These are phyloP conservation scores for Flaveria ramosissima DNA, from an alignment of 129 eudicot species.

Conservation along the genomic window DNA sequence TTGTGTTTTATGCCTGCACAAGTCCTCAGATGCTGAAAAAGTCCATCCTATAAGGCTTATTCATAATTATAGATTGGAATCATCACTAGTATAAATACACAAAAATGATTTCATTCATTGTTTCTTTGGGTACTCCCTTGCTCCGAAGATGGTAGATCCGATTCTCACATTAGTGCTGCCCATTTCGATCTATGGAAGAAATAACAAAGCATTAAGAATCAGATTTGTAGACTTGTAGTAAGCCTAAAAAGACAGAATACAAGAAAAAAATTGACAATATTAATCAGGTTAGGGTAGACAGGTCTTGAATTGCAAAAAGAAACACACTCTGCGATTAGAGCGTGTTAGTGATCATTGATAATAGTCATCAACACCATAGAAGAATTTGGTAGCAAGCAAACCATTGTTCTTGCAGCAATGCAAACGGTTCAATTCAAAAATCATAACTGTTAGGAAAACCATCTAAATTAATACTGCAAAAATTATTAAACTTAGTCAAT, in stretches of 20 bases:
- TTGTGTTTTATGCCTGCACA: not conserved
- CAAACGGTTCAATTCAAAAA: too few species aligned
- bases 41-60: conserved; percentile 7
- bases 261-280: not conserved
- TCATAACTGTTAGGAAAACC: not conserved
- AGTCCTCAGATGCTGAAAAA: not conserved
- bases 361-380: not conserved
- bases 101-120: conserved; percentile 25
- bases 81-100: conserved; percentile 4
- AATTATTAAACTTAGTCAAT: not conserved
- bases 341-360: not conserved
- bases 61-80: conserved; percentile 7
- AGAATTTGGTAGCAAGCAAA: too few species aligned
- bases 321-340: too few species aligned
- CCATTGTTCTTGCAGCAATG: too few species aligned
- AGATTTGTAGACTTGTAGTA: not conserved
- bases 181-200: conserved; percentile 72
- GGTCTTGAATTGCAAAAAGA: not conserved
- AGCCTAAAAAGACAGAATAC: not conserved
- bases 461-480: not conserved
- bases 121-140: conserved; percentile 75
- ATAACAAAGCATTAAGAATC: not conserved
- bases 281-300: not conserved
- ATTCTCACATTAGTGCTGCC: conserved; percentile 91
- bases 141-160: conserved; percentile 91